These are phyloP conservation scores for Fusarium compactum DNA, from an alignment of 2,329 filamentous ascomycete genomes.

Conservation along the genomic window DNA sequence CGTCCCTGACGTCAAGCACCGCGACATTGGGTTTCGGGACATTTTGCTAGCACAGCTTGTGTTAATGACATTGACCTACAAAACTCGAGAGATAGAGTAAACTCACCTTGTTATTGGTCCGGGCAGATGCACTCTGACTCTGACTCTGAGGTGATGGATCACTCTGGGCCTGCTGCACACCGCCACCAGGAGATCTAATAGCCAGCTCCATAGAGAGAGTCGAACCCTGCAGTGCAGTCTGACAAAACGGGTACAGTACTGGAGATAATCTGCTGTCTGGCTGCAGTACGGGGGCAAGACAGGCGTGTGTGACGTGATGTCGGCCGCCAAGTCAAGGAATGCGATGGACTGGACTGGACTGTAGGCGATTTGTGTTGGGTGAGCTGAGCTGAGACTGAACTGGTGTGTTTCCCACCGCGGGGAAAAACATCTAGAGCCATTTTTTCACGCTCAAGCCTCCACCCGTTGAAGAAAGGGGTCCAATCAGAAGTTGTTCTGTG, in stretches of 20 bases:
- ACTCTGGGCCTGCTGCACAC: neutral
- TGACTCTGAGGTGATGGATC: neutral
- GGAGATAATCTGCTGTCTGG: neutral
- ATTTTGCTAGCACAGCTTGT: conserved; percentile 2
- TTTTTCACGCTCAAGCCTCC: neutral
- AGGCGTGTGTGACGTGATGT: conserved; percentile 1
- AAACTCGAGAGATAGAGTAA: neutral
- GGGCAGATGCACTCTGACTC: neutral
- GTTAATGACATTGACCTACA: neutral
- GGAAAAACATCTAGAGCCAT: conserved; percentile 2
- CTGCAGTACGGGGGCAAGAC: conserved; percentile 2
- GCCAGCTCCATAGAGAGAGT: neutral
- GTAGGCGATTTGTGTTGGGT: neutral
- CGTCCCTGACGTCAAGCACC: conserved; percentile 27
- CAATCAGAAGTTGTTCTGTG: conserved; percentile 20
- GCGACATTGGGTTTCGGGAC: conserved; percentile 27
- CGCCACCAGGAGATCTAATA: conserved; percentile 8
- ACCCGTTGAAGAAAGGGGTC: conserved; percentile 1
- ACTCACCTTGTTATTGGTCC: conserved; percentile 1
- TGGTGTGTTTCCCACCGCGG: neutral
- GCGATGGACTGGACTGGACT: conserved; percentile 1
- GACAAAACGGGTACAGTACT: neutral
- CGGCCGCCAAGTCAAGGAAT: neutral
- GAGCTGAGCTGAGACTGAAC: neutral
- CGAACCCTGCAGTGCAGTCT: neutral